Base-by-base conservation (phyloP, 768 basidiomycete genomes). In the Punctularia strigosozonata region DNA sequence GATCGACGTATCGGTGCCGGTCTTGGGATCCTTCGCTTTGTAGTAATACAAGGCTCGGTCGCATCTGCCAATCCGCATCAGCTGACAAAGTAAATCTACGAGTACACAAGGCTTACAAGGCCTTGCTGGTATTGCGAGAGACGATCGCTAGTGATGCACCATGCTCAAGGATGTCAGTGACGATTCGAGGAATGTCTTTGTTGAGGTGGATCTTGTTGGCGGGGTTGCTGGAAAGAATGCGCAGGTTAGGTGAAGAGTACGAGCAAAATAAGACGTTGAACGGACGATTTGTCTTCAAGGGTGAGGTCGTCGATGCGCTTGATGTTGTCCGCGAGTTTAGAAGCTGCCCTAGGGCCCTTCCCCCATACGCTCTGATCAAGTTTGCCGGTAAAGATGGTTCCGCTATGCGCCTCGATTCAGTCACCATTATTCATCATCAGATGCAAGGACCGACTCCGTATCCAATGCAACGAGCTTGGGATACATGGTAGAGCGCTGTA, bases 51-150 rank as follows among this genome's bases (percentile, higher is more conserved):
- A n/a, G n/a, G n/a, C n/a, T n/a, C n/a, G n/a, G n/a, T n/a, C n/a
- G n/a, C n/a, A n/a, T n/a, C n/a, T n/a, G n/a, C n/a, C n/a, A n/a
- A n/a, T n/a, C n/a, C 20, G 6, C 10, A 23, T n/a, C 5, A 21
- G n/a, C 20, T 15, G 36, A 14, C 12, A 17, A 7, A 5, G 12
- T 6, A 21, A 23, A 17, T 20, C 22, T 23, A 21, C 8, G 7
- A 6, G 6, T 5, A 24, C 19, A 37, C n/a, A 12, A 17, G 7
- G 17, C 36, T 8, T 17, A 37, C 36, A 37, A 23, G 7, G 36
- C 20, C 36, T 37, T 37, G 36, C 36, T 37, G 24, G 36, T 37
- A 23, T 37, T 37, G 5, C 36, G 36, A 20, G 36, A 37, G n/a
- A 37, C 36, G 7, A 37, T 21, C 6, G 36, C 36, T 10, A 37